Evolutionary conservation across 1,139 yeast species (phyloP), one percentile per base, ranked within the genome.

Genomic region (Diutina scorzettiae): DNA sequence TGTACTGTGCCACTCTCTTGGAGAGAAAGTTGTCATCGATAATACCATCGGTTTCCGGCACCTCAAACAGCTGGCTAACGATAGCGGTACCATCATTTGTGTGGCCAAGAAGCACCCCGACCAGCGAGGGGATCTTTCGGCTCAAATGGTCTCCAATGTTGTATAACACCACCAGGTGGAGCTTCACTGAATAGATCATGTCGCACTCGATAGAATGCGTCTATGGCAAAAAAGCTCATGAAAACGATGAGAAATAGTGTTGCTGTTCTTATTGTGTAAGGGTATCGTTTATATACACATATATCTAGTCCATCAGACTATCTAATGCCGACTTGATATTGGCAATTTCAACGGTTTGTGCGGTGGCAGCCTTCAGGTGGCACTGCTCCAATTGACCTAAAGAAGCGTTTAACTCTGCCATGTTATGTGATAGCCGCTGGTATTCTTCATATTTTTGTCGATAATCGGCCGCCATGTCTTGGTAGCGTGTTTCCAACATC

Each of bases 31-130:
- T 16, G 11, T 32, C 23, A 25, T 32, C 37, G 24, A 32, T 5
- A 12, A 11, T 32, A 25, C 37, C 37, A n/a, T 32, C 8, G 24
- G 12, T 21, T 14, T 20, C 9, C 11, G 37, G 37, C 9, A 32
- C 17, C 6, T 19, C 37, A 21, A 32, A 32, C 37, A 32, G 37
- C 21, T 32, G 37, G 37, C 20, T n/a, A 25, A 32, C 37, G 9
- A 12, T 21, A 17, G 17, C n/a, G 18, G 37, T 32, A 12, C 37
- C 37, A n/a, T 32, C 37, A 20, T 17, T 9, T 7, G 21, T 21
- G 23, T 12, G 11, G 7, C 37, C 37, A n/a, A 32, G 23, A 9
- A 32, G 12, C n/a, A 32, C 23, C 25, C 37, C 37, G 24, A 21
- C 37, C 37, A 19, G 37, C 37, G 25, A 20, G n/a, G 37, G 24